Evolutionary conservation across 1,284 basidiomycete species (phyloP).

Genomic region (Ceratobasidium sp.): DNA sequence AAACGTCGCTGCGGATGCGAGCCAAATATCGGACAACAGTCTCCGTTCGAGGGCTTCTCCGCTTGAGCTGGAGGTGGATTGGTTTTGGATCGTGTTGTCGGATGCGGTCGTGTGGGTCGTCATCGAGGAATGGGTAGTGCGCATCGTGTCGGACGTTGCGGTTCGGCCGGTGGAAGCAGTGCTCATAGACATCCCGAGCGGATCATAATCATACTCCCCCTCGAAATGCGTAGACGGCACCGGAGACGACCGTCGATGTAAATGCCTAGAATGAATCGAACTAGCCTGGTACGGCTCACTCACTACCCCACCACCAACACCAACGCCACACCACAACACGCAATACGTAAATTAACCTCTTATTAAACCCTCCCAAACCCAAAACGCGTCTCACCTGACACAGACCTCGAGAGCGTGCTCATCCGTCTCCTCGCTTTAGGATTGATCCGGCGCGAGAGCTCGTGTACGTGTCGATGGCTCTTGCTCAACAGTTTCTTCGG

Average conservation of each 20-base stretch:
- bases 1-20: constrained; percentile 95
- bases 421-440: constrained; percentile 72
- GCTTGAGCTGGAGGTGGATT: background rate
- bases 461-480: constrained; percentile 76
- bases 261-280: constrained; percentile 83
- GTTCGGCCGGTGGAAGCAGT: constrained; percentile 8
- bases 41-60: constrained; percentile 66
- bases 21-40: constrained; percentile 89
- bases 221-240: constrained; percentile 28
- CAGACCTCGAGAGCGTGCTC: constrained; percentile 66
- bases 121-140: background rate
- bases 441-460: constrained; percentile 81
- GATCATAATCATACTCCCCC: constrained; percentile 31
- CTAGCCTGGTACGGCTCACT: constrained; percentile 80
- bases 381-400: constrained; percentile 66
- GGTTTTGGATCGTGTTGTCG: constrained; percentile 34
- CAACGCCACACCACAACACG: too few relatives aligned
- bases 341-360: constrained; percentile 70
- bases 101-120: constrained; percentile 14
- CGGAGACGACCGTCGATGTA: constrained; percentile 40
- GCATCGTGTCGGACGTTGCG: constrained; percentile 13
- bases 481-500: constrained; percentile 69
- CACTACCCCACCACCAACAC: too few relatives aligned
- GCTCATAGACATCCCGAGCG: constrained; percentile 18
- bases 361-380: constrained; percentile 7